Evolutionary conservation across 2,329 filamentous ascomycete genomes (phyloP), one percentile per base, ranked within the genome.

Genomic region (Aspergillus sp.): DNA sequence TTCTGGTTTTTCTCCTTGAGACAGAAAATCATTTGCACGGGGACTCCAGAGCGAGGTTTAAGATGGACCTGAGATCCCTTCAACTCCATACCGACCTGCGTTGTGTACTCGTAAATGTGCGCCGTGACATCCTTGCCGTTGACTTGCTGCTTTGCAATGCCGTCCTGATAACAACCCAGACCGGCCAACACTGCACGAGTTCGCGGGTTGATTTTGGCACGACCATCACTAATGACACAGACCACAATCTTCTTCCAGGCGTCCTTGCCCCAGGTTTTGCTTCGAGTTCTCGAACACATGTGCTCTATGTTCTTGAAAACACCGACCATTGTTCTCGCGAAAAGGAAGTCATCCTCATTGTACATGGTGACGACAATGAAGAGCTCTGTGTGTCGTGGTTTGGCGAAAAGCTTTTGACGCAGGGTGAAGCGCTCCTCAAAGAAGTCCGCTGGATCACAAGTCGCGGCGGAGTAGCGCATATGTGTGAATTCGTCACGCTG

Each of bases 231-330:
- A 64, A 99, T 95, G 45, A 99, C 87, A 74, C 93, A 98, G 11
- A 99, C 95, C 9, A 99, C 95, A 68, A 99, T 98, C 82, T 99
- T 99, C 81, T 99, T 98, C 95, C 95, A 99, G 4, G 93, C 93
- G 68, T 96, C 91, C 74, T 96, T 95, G 64, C 95, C 95, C 95
- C 95, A 99, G 0, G 93, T 98, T 78, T 96, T 96, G 77, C 92
- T 96, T 73, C 89, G 91, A 46, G 88, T 91, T 50, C 93, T 86
- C 60, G 90, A 91, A 76, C 95, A 97, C 90, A 99, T 97, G 80
- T 93, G 93, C 74, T 97, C 93, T 66, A 99, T 91, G 74, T 99
- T 99, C 80, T 99, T 98, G 82, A 98, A 93, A 5, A 99, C 92
- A 74, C 95, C 95, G 50, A 88, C 90, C 91, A 99, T 91, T 4